phyloP scores from a whole-genome alignment of 768 basidiomycete genomes.

The Mrakia blollopis region DNA sequence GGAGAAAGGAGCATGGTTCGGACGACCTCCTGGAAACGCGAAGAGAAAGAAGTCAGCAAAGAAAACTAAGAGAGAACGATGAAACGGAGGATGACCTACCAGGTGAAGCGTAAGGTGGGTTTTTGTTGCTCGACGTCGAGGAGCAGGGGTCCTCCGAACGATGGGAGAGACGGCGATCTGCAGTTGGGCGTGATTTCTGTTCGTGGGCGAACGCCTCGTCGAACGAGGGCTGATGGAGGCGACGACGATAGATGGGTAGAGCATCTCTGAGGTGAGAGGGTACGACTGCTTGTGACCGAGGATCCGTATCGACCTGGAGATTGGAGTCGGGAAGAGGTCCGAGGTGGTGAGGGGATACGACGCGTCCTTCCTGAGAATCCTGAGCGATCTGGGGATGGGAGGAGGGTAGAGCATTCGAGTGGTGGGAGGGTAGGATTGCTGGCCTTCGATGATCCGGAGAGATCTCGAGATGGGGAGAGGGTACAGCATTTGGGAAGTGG shows the following conservation, averaged over 20 bases:
- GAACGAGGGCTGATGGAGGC: not conserved
- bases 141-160: not conserved
- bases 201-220: not conserved
- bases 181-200: not conserved
- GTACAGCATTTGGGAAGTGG: not conserved
- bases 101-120: conserved; percentile 4
- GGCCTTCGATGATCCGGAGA: not conserved
- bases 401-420: not conserved
- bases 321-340: not conserved
- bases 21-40: not conserved
- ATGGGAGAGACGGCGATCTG: not conserved
- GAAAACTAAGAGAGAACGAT: not conserved
- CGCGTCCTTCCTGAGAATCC: not conserved
- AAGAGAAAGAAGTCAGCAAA: not conserved
- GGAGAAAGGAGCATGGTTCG: conserved; percentile 4
- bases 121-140: not conserved
- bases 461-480: not conserved
- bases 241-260: not conserved
- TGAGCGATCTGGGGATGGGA: not conserved
- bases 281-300: not conserved
- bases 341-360: not conserved
- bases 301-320: not conserved
- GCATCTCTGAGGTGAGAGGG: conserved; percentile 11
- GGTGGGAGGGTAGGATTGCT: not conserved
- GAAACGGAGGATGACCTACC: not conserved